Base-by-base conservation (phyloP, 2,329 filamentous ascomycete species). In the Pseudopithomyces maydicus region DNA sequence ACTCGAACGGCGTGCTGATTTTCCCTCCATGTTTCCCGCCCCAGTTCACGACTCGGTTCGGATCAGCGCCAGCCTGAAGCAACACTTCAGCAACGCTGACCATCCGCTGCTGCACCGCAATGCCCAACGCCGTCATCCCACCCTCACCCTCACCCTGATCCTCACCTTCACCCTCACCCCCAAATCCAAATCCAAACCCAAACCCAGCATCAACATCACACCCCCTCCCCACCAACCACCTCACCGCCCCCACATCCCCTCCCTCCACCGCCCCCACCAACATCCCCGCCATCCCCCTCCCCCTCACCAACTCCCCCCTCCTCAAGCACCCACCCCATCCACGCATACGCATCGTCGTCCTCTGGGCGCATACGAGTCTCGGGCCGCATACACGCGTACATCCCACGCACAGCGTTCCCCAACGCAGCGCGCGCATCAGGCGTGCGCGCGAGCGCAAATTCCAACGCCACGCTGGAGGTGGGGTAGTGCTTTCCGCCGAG, bases 251-350 rank as follows among this genome's bases (percentile, higher is more conserved):
- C 2, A 58, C 19, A 29, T 66, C 47, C 10, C 45, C 41, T 0
- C 64, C 44, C 36, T 52, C 39, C 1, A 69, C 23, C 14, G 65
- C 63, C 38, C 47, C 44, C 35, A 60, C 54, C 32, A 66, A 36
- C 57, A 71, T 61, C 23, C 61, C 62, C 19, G 15, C 29, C 38
- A 63, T 51, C 6, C 65, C 63, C 39, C 32, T 38, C 22, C 50
- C 29, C n/a, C 49, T 58, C 14, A 70, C 48, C 15, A 69, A 50
- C 15, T 60, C 38, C 7, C 66, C 66, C 66, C 29, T 61, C 50
- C 14, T 62, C 54, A 5, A 70, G 43, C 12, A 67, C 55, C 63
- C 65, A 68, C 20, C 54, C 32, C 36, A 71, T 44, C 68, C 68
- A 71, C 2, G 50, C 59, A 39, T 47, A 51, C 15, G 61, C 39